A percentile compares a stretch with the other conserved stretches of the same genome.
phyloP scores from a whole-genome alignment of 2,329 filamentous ascomycete genomes.

The Xylariaceae sp. region DNA sequence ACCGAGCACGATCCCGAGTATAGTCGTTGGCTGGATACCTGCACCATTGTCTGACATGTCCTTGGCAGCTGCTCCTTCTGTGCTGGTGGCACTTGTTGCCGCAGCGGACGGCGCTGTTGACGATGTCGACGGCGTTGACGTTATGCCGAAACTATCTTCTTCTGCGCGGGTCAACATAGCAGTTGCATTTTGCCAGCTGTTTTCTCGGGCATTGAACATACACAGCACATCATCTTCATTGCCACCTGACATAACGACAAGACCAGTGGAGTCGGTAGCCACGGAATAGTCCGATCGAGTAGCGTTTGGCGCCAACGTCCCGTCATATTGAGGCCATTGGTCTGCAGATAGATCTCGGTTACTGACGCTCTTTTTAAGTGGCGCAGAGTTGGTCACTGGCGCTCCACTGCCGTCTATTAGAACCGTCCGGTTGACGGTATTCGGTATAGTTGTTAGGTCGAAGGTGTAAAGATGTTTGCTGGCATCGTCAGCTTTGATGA shows the following conservation, averaged over 20 bases:
- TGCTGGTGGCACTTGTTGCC: constrained; percentile 11
- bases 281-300: constrained; percentile 67
- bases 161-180: constrained; percentile 48
- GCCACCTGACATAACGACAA: constrained; percentile 77
- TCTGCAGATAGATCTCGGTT: constrained; percentile 46
- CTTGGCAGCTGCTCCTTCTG: constrained; percentile 5
- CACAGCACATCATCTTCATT: constrained; percentile 61
- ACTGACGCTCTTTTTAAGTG: constrained; percentile 27
- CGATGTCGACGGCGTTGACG: constrained; percentile 26
- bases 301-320: constrained; percentile 61
- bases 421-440: constrained; percentile 66
- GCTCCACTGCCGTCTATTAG: constrained; percentile 59
- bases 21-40: constrained; percentile 44
- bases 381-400: constrained; percentile 42
- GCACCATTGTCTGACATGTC: constrained; percentile 10
- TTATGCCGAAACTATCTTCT: constrained; percentile 33
- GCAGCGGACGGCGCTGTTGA: constrained; percentile 27
- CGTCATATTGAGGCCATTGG: constrained; percentile 77
- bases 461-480: constrained; percentile 78
- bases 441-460: constrained; percentile 69
- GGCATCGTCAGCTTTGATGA: constrained; percentile 69
- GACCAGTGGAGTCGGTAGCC: constrained; percentile 60
- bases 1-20: constrained; percentile 79
- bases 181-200: constrained; percentile 73
- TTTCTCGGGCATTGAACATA: constrained; percentile 72